Percentiles rank a stretch among this genome's conserved stretches.
phyloP scores from a whole-genome alignment of 352 stramenopile genomes.

The Globisporangium radiosum region DNA sequence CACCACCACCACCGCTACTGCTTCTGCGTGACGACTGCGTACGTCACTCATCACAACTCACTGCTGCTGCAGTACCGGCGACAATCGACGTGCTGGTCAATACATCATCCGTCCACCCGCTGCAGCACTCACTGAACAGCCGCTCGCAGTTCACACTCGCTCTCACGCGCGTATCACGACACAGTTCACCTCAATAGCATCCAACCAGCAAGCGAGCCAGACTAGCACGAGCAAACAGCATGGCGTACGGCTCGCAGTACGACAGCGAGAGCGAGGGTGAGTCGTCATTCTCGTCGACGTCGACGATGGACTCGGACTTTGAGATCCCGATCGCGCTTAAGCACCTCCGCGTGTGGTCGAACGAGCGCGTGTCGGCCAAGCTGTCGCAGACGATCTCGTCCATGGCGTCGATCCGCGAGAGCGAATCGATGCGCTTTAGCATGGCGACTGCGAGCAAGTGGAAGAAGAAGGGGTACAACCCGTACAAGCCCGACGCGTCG shows the following conservation, averaged over 20 bases:
- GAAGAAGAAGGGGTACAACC: conserved; percentile 81
- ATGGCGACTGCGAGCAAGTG: conserved; percentile 76
- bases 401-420: conserved; percentile 70
- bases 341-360: conserved; percentile 52
- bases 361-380: conserved; percentile 57
- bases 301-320: conserved; percentile 82
- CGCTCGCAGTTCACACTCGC: too few species aligned
- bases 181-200: conserved; percentile 2
- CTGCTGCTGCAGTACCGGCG: too few species aligned
- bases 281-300: conserved; percentile 72
- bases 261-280: conserved; percentile 24
- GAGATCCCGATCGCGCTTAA: conserved; percentile 71
- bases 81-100: too few species aligned
- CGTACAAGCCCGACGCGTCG: conserved; percentile 70
- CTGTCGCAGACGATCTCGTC: conserved; percentile 50
- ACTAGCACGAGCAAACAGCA: not conserved
- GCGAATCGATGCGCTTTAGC: conserved; percentile 73
- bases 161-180: too few species aligned
- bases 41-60: too few species aligned
- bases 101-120: too few species aligned
- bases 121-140: too few species aligned
- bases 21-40: too few species aligned
- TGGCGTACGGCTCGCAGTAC: conserved; percentile 15
- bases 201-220: conserved; percentile 7
- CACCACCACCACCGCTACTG: too few species aligned